phyloP scores from a whole-genome alignment of 2,329 filamentous ascomycete species.

The Coniosporium uncinatum region DNA sequence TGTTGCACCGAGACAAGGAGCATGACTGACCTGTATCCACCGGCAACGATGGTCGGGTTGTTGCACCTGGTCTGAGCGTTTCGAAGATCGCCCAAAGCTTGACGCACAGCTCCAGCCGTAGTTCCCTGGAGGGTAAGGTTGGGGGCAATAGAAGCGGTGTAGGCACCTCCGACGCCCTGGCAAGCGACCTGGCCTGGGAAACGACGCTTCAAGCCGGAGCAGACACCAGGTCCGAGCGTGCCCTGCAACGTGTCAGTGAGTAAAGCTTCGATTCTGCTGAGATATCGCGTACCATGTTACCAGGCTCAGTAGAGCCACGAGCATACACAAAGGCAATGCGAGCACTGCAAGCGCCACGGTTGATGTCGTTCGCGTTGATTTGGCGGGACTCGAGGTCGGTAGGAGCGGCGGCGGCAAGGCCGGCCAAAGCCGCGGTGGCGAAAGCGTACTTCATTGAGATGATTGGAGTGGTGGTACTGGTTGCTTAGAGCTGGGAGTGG shows the following conservation, averaged over 20 bases:
- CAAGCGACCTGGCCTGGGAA: conserved; percentile 18
- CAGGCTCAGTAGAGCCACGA: conserved; percentile 39
- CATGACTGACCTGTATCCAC: conserved; percentile 30
- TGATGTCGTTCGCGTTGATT: conserved; percentile 26
- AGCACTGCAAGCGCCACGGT: conserved; percentile 28
- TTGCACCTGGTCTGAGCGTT: conserved; percentile 37
- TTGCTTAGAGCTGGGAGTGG: too few relatives aligned
- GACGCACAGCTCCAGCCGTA: conserved; percentile 27
- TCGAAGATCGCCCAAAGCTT: conserved; percentile 32
- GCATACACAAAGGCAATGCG: conserved; percentile 41
- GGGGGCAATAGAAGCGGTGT: conserved; percentile 25
- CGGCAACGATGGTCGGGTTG: conserved; percentile 33
- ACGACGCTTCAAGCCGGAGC: neutral
- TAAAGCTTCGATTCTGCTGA: conserved; percentile 16
- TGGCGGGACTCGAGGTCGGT: conserved; percentile 2
- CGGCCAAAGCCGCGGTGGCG: neutral
- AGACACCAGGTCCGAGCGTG: conserved; percentile 4
- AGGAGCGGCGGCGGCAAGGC: conserved; percentile 1
- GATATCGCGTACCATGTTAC: conserved; percentile 43
- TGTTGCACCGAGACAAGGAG: conserved; percentile 20
- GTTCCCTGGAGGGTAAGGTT: conserved; percentile 34
- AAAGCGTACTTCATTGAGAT: neutral
- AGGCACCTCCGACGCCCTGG: conserved; percentile 37
- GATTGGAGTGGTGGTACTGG: too few relatives aligned
- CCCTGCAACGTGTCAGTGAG: conserved; percentile 1